These are phyloP conservation scores for Ophiostoma populinum DNA, from an alignment of 2,329 filamentous ascomycete species.

Conservation along the genomic window DNA sequence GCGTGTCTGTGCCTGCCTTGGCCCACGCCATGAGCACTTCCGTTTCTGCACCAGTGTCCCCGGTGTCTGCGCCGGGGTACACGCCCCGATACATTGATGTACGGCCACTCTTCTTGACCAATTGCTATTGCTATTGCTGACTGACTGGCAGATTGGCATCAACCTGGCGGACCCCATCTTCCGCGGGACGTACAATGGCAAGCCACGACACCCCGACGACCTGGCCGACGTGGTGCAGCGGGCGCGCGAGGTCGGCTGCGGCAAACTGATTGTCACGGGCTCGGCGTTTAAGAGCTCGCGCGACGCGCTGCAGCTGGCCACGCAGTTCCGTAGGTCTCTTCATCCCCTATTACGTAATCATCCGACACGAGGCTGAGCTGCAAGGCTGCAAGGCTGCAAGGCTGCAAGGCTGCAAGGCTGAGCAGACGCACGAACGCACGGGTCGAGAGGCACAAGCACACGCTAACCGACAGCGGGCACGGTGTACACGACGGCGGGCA, in stretches of 20 bases:
- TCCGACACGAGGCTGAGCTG: background rate
- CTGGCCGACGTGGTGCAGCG: conserved; percentile 61
- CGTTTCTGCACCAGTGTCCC: too few species aligned
- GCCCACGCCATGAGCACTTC: too few species aligned
- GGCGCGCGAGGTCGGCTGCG: conserved; percentile 61
- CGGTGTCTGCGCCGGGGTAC: conserved; percentile 15
- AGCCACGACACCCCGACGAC: conserved; percentile 55
- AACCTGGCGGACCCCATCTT: conserved; percentile 91
- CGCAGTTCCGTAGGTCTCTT: conserved; percentile 49
- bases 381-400: too few species aligned
- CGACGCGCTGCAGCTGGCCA: conserved; percentile 56
- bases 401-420: too few species aligned
- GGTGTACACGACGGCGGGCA: conserved; percentile 81
- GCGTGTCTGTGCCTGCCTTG: too few species aligned
- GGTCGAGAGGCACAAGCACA: too few species aligned
- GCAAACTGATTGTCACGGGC: conserved; percentile 84
- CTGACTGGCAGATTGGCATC: conserved; percentile 56
- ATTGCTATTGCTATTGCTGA: background rate
- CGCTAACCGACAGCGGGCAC: conserved; percentile 40
- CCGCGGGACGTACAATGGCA: conserved; percentile 67
- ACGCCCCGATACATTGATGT: conserved; percentile 46
- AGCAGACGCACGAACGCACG: too few species aligned
- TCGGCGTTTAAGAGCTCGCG: conserved; percentile 67
- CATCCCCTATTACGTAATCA: background rate
- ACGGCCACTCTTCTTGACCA: conserved; percentile 9